Evolutionary conservation across 129 eudicot species (phyloP).

Genomic region (Chrysanthemum seticuspe): DNA sequence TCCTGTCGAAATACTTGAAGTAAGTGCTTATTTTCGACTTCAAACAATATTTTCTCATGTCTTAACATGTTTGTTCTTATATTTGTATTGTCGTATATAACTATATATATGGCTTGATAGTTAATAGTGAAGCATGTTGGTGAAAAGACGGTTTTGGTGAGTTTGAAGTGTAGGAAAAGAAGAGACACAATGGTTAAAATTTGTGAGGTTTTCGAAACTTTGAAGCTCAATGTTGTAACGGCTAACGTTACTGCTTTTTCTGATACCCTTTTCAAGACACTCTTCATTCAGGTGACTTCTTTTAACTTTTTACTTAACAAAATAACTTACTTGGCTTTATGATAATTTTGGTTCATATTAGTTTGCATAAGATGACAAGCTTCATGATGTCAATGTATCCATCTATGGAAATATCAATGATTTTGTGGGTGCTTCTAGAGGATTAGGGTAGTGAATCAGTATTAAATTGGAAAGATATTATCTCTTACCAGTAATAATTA

Average conservation of each 20-base stretch:
- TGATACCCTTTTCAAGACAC: conserved; percentile 62
- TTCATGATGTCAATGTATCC: conserved; percentile 10
- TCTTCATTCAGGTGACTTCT: conserved; percentile 63
- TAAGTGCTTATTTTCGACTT: conserved; percentile 14
- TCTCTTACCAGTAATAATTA: too few relatives aligned
- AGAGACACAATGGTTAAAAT: conserved; percentile 69
- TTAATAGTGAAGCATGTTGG: conserved; percentile 63
- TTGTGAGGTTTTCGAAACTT: conserved; percentile 77
- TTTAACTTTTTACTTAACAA: neutral
- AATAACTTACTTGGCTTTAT: neutral
- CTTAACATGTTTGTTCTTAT: neutral
- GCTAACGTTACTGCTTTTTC: conserved; percentile 60
- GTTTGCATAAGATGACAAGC: neutral
- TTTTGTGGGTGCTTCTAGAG: too few relatives aligned
- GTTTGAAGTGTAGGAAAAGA: conserved; percentile 63
- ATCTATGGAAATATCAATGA: neutral
- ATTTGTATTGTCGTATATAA: too few relatives aligned
- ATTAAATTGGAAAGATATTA: too few relatives aligned
- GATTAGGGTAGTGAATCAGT: too few relatives aligned
- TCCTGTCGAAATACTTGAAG: conserved; percentile 74
- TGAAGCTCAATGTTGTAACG: conserved; percentile 71
- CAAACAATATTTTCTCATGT: neutral
- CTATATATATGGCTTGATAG: conserved; percentile 31
- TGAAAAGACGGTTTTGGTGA: conserved; percentile 64
- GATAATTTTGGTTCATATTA: neutral